Conservation (phyloP, 805 yeast species). For the Danielozyma ontarioensis region DNA sequence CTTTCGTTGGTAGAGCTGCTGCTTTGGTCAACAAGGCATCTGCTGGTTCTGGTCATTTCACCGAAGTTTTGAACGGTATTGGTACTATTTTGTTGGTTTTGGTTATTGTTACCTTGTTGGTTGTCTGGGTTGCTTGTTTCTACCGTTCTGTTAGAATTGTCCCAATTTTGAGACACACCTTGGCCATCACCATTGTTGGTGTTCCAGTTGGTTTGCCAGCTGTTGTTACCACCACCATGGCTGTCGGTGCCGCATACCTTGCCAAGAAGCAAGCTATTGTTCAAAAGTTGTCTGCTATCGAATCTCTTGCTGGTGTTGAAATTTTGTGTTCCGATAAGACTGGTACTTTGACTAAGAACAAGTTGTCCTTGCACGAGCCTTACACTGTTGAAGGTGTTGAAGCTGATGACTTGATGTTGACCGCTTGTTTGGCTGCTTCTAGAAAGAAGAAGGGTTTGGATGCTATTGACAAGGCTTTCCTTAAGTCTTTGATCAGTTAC, state of each 20-base stretch:
- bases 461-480: slow-evolving; percentile 95
- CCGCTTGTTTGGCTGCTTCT: slow-evolving; percentile 96
- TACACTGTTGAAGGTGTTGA: slow-evolving; percentile 97
- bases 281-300: slow-evolving; percentile 94
- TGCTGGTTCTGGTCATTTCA: slow-evolving; percentile 91
- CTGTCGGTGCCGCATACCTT: slow-evolving; percentile 98
- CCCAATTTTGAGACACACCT: slow-evolving; percentile 82
- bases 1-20: slow-evolving; percentile 97
- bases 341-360: slow-evolving; percentile 97
- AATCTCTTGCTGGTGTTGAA: slow-evolving; percentile 96
- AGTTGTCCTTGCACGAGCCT: slow-evolving; percentile 92
- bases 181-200: slow-evolving; percentile 95
- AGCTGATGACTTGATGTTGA: slow-evolving; percentile 92
- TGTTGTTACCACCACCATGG: slow-evolving; percentile 98
- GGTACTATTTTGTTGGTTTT: slow-evolving; percentile 88
- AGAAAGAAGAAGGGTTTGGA: slow-evolving; percentile 98
- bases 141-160: slow-evolving; percentile 88
- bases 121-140: slow-evolving; percentile 92
- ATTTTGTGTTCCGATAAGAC: slow-evolving; percentile 97
- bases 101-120: slow-evolving; percentile 79
- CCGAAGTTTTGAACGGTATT: slow-evolving; percentile 96
- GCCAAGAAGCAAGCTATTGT: slow-evolving; percentile 97
- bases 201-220: slow-evolving; percentile 99
- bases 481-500: slow-evolving; percentile 80
- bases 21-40: slow-evolving; percentile 92